Evolutionary conservation across 768 basidiomycete genomes (phyloP), one percentile per base, ranked within the genome.

Genomic region (Tubosaeta brunneosetosa): DNA sequence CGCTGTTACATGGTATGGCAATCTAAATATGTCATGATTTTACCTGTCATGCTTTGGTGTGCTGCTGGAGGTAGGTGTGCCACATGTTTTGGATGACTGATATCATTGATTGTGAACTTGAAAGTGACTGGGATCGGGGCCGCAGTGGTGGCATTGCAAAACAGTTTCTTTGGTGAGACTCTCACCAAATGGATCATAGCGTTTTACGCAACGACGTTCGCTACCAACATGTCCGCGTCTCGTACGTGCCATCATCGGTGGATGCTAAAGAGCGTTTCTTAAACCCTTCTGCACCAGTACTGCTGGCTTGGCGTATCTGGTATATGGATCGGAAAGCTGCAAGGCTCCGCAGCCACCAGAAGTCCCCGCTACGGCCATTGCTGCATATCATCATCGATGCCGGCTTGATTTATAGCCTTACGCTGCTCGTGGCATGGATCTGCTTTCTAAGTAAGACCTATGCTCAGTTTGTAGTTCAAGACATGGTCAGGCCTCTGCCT

Each of bases 151-250:
- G 44, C 53, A 3, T 27, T 50, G 2, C 52, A 53, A 10, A 14
- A 17, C 16, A 53, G 56, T 14, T 60, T 71, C 41, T 73, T 69
- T 47, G 61, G 49, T 1, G 52, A 37, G 4, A 49, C 49, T 17
- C 57, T 63, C 6, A 56, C 57, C 0, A 51, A 46, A 13, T 74
- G 71, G 71, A 67, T 73, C 44, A 69, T 55, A 3, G 51, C 67
- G 5, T 70, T 70, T 42, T 73, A 68, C 52, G 58, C 57, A 0
- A 58, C 58, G n/a, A 68, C 70, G 3, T 59, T 71, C 6, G 43
- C 55, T 0, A 69, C 68, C n/a, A 73, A 72, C 53, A 51, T 73
- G 1, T 44, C 56, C 16, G 61, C 64, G 16, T 69, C 72, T 4
- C 31, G 67, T 67, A 48, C 41, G 60, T 36, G 2, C 25, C 32